A percentile compares a stretch with the other conserved stretches of the same genome.
Conservation (phyloP, 2,329 filamentous ascomycete species). For the Hortaea werneckii region DNA sequence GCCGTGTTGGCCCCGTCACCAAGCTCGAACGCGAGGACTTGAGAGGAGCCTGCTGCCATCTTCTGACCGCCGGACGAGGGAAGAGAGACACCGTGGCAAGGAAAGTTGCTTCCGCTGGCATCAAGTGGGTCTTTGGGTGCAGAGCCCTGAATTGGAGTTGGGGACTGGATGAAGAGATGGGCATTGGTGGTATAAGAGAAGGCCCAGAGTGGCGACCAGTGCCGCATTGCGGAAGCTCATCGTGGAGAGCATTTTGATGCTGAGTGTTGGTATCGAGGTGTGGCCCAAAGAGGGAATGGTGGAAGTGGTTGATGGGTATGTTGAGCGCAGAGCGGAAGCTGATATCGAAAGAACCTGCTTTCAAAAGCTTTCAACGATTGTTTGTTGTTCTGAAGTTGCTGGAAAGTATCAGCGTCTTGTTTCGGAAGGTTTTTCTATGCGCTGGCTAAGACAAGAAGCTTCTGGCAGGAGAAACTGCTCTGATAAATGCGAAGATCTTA, state of each 20-base stretch:
- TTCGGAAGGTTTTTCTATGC: too few species aligned
- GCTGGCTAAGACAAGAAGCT: too few species aligned
- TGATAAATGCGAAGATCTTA: too few species aligned
- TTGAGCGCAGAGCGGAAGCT: neutral
- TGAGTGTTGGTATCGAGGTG: neutral
- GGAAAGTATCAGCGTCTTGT: too few species aligned
- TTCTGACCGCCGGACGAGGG: constrained; percentile 37
- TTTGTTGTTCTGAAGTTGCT: too few species aligned
- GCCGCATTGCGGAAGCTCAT: constrained; percentile 23
- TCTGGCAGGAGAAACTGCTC: too few species aligned
- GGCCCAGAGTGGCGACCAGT: constrained; percentile 40
- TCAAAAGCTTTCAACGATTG: neutral
- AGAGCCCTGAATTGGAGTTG: constrained; percentile 48
- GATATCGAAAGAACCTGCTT: neutral
- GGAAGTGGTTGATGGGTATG: neutral
- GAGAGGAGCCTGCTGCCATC: constrained; percentile 54
- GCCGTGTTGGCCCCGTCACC: constrained; percentile 37
- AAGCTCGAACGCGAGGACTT: constrained; percentile 50
- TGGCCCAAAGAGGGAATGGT: neutral
- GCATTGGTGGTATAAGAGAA: constrained; percentile 53
- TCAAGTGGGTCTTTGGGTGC: constrained; percentile 54
- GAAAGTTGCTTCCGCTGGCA: constrained; percentile 57
- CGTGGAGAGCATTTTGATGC: constrained; percentile 1
- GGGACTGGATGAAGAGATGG: constrained; percentile 65
- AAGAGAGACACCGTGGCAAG: constrained; percentile 54